Evolutionary conservation across 495 filamentous ascomycete species (phyloP).

Genomic region (Penicillium roqueforti): DNA sequence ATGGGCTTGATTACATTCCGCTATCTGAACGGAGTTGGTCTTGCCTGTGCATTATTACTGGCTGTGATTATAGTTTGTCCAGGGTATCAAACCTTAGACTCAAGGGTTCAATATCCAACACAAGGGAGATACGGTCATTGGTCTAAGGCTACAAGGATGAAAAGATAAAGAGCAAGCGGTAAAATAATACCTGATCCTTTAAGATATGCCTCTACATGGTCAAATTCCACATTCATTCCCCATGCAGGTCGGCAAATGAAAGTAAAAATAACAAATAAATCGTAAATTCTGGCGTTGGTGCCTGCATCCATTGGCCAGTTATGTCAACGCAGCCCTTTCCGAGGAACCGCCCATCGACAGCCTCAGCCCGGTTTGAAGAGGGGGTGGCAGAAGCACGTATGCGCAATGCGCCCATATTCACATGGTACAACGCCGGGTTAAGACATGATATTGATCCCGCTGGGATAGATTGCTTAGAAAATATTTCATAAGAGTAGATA

Average conservation of each 20-base stretch:
- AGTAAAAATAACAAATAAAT: conserved; percentile 7
- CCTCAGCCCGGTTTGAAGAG: conserved; percentile 12
- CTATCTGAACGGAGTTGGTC: neutral
- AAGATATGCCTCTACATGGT: neutral
- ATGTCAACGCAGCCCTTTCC: conserved; percentile 13
- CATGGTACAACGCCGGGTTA: conserved; percentile 14
- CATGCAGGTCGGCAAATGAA: conserved; percentile 1
- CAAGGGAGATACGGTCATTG: neutral
- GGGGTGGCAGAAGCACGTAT: neutral
- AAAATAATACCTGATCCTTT: neutral
- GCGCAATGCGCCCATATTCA: conserved; percentile 5
- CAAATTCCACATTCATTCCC: neutral
- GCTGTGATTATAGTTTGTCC: neutral
- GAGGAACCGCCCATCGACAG: conserved; percentile 11
- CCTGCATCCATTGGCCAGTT: conserved; percentile 22
- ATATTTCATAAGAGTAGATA: conserved; percentile 7
- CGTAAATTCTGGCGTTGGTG: conserved; percentile 9
- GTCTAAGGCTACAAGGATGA: neutral
- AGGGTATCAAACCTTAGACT: no score
- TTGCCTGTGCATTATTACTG: conserved; percentile 2
- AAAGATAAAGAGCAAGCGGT: neutral
- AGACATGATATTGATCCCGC: conserved; percentile 10
- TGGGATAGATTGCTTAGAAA: conserved; percentile 14
- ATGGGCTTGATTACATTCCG: neutral
- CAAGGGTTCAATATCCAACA: neutral